These are phyloP conservation scores for Chenopodium album DNA, from an alignment of 148 eudicot species.

Conservation along the genomic window DNA sequence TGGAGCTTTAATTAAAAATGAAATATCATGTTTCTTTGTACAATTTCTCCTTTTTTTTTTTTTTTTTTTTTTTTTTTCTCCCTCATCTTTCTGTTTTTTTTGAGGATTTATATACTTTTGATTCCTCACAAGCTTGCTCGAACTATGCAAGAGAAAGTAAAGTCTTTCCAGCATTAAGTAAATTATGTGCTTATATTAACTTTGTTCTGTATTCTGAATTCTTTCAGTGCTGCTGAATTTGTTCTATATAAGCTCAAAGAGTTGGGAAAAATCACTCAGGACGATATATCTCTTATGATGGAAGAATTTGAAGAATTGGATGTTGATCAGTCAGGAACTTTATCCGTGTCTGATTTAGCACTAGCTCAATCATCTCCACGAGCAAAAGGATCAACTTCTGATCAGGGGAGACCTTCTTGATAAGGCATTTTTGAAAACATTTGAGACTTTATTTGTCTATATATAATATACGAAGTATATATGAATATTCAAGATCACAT, in stretches of 20 bases:
- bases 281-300: conserved; percentile 59
- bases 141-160: no score
- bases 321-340: conserved; percentile 81
- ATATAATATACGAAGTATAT: not conserved
- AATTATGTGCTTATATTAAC: not conserved
- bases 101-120: not conserved
- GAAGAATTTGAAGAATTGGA: conserved; percentile 80
- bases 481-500: conserved; percentile 4
- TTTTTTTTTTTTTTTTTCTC: not conserved
- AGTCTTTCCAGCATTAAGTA: not conserved
- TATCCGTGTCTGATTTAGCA: conserved; percentile 56
- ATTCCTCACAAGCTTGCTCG: not conserved
- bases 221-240: conserved; percentile 76
- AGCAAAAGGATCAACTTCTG: not conserved
- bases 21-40: not conserved
- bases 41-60: not conserved
- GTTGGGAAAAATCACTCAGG: conserved; percentile 84
- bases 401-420: not conserved
- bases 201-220: conserved; percentile 5
- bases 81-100: not conserved
- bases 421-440: not conserved
- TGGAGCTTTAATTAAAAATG: not conserved
- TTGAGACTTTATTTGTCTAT: not conserved
- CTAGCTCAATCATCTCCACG: conserved; percentile 56
- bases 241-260: conserved; percentile 74